phyloP scores from a whole-genome alignment of 2,329 filamentous ascomycete species.

The Pyricularia sp. region DNA sequence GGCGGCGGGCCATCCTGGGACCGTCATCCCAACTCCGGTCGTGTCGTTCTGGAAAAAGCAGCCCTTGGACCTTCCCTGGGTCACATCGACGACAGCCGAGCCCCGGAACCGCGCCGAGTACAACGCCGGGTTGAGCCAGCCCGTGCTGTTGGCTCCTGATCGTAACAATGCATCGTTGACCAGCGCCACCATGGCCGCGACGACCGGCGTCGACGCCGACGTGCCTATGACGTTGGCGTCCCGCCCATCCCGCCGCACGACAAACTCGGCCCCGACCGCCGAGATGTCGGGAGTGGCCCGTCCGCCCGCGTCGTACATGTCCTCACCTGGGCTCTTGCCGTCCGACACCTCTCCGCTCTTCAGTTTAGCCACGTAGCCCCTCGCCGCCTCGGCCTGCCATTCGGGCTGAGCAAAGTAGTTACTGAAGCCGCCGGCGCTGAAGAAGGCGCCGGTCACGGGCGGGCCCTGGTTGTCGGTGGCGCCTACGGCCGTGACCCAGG shows the following conservation, averaged over 20 bases:
- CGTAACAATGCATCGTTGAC: slow-evolving; percentile 40
- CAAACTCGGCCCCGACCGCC: slow-evolving; percentile 45
- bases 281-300: slow-evolving; percentile 39
- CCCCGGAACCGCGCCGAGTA: slow-evolving; percentile 25
- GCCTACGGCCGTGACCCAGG: slow-evolving; percentile 55
- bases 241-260: slow-evolving; percentile 19
- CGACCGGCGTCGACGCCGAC: slow-evolving; percentile 39
- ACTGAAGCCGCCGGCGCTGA: slow-evolving; percentile 39
- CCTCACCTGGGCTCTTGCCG: slow-evolving; percentile 20
- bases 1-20: slow-evolving; percentile 29
- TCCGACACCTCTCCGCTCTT: slow-evolving; percentile 6
- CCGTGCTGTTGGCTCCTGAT: slow-evolving; percentile 32
- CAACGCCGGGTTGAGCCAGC: slow-evolving; percentile 38
- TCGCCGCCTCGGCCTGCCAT: slow-evolving; percentile 31
- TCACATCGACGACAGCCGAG: slow-evolving; percentile 26
- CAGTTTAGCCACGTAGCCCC: slow-evolving; percentile 29
- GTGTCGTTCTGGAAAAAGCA: slow-evolving; percentile 20
- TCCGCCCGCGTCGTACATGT: slow-evolving; percentile 30
- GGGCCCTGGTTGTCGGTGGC: slow-evolving; percentile 30
- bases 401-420: slow-evolving; percentile 30
- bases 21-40: slow-evolving; percentile 14
- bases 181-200: slow-evolving; percentile 40
- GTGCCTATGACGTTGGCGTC: slow-evolving; percentile 25
- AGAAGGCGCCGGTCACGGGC: slow-evolving; percentile 27
- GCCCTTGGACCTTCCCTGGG: slow-evolving; percentile 23